Conservation (phyloP, 176 grass and related monocot genomes). For the Cocos nucifera region DNA sequence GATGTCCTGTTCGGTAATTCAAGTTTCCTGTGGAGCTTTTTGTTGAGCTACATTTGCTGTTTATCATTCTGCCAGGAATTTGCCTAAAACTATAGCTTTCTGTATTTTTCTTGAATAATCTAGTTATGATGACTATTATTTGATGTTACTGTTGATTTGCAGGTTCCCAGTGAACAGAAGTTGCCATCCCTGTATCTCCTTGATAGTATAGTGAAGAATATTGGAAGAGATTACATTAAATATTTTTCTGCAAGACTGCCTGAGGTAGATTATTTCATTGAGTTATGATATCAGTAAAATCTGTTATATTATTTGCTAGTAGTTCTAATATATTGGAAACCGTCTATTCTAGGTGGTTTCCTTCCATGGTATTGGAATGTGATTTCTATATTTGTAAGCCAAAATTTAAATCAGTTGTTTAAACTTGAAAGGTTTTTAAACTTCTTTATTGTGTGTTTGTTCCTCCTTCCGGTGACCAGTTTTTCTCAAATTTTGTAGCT, state of each 20-base stretch:
- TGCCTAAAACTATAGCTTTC: background rate
- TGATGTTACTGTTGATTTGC: slow-evolving; percentile 27
- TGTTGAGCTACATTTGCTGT: too few relatives aligned
- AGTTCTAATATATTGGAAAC: too few relatives aligned
- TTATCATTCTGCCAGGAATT: too few relatives aligned
- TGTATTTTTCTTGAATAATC: slow-evolving; percentile 11
- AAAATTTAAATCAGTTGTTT: background rate
- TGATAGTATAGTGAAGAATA: slow-evolving; percentile 99
- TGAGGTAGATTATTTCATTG: slow-evolving; percentile 37
- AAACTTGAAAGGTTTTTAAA: too few relatives aligned
- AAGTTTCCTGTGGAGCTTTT: too few relatives aligned
- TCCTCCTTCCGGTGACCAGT: too few relatives aligned
- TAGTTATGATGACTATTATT: slow-evolving; percentile 11
- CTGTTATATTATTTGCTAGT: background rate
- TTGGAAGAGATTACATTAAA: slow-evolving; percentile 91
- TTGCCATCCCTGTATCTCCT: slow-evolving; percentile 91
- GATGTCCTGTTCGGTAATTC: too few relatives aligned
- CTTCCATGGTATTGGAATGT: too few relatives aligned
- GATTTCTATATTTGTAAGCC: background rate
- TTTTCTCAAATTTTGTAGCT: too few relatives aligned
- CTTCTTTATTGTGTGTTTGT: too few relatives aligned
- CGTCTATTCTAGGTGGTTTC: too few relatives aligned
- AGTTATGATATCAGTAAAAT: background rate
- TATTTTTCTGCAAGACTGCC: slow-evolving; percentile 79
- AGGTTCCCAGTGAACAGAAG: slow-evolving; percentile 92